Evolutionary conservation across 2,329 filamentous ascomycete genomes (phyloP), one percentile per base, ranked within the genome.

Genomic region (Calonectria pteridis): DNA sequence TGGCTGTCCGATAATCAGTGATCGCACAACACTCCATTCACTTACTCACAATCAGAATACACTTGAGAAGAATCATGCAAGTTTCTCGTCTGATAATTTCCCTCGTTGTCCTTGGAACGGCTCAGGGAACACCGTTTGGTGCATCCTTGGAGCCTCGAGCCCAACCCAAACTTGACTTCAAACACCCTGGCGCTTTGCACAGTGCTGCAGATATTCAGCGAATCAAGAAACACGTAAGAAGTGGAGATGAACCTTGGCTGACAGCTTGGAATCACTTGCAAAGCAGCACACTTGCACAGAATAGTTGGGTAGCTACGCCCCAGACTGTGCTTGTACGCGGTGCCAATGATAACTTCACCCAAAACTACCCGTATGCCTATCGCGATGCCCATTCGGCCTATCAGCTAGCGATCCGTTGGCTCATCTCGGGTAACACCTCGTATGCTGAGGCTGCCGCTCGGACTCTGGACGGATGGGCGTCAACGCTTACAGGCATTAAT

Each of bases 401-500:
- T 35, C 51, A 63, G 28, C 40, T 67, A n/a, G 40, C 69, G 3
- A 66, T 88, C 0, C 81, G 82, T 20, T 88, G 85, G 85, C 83
- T 82, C 70, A 75, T 87, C 55, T 81, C 83, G 1, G 83, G 82
- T 6, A 78, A 85, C 65, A 79, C 78, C 3, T 77, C 78, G 0
- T 86, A 83, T 73, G 86, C 84, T 0, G 81, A 85, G 28, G 78
- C 84, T 1, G 84, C 85, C 0, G 80, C 80, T n/a, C 73, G 72
- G 7, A 85, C 86, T 49, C 76, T 88, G 7, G 81, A 84, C 63
- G 83, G 78, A 3, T 88, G 86, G 86, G 77, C 76, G 18, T 75
- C 75, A 10, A 85, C 83, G 0, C 72, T 87, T 9, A 82, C 75
- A 1, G 63, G 59, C 1, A 83, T 87, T 53, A 72, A 71, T 37